These are phyloP conservation scores for Sistotremastrum suecicum DNA, from an alignment of 768 basidiomycete genomes.

Conservation along the genomic window DNA sequence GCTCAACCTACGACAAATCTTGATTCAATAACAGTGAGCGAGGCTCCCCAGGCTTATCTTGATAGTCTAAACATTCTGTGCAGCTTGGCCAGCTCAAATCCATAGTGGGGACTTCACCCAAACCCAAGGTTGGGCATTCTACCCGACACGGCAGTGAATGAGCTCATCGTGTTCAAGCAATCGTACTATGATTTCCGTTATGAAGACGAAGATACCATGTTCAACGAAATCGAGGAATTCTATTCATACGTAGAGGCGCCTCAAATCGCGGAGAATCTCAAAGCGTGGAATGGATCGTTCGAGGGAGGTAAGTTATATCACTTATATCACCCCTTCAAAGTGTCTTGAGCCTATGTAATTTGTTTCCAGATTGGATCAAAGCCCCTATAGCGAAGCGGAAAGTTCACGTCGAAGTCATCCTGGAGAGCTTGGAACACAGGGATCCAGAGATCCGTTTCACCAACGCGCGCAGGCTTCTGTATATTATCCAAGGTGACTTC, in stretches of 20 bases:
- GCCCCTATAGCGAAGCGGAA: conserved; percentile 45
- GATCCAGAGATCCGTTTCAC: conserved; percentile 75
- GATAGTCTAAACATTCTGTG: not conserved
- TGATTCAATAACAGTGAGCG: not conserved
- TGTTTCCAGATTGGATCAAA: conserved; percentile 61
- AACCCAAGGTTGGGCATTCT: conserved; percentile 48
- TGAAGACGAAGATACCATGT: conserved; percentile 90
- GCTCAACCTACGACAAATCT: too few relatives aligned
- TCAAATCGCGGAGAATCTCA: conserved; percentile 75
- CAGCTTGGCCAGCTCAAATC: conserved; percentile 61
- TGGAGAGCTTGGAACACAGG: conserved; percentile 80
- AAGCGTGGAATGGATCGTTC: conserved; percentile 80
- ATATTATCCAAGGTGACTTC: conserved; percentile 73
- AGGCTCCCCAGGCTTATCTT: conserved; percentile 1
- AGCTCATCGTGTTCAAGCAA: conserved; percentile 36
- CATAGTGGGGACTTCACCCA: conserved; percentile 53
- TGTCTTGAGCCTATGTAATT: conserved; percentile 2
- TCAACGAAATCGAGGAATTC: conserved; percentile 96
- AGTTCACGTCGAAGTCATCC: conserved; percentile 61
- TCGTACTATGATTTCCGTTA: conserved; percentile 85
- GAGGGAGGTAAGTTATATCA: conserved; percentile 40
- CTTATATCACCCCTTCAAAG: conserved; percentile 2
- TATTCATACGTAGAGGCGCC: conserved; percentile 95
- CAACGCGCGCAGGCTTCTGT: conserved; percentile 76
- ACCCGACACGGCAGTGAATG: not conserved